Evolutionary conservation across 768 basidiomycete genomes (phyloP).

Genomic region (Mycena venus): DNA sequence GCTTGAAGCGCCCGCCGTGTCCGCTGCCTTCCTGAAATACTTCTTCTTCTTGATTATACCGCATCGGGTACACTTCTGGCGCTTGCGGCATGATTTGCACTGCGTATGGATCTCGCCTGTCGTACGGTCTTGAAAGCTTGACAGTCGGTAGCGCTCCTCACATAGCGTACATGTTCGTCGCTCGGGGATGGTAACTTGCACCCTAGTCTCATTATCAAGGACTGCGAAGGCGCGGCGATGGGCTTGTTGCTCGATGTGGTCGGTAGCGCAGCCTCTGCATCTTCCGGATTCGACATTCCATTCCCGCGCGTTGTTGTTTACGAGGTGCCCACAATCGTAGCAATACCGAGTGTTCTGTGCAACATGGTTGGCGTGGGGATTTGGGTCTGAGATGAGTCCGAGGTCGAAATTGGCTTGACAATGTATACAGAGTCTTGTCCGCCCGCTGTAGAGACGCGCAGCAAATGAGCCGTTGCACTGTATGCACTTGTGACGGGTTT

Average conservation of each 20-base stretch:
- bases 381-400: too few relatives aligned
- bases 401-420: background rate
- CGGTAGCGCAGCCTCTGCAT: background rate
- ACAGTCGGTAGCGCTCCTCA: too few relatives aligned
- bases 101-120: background rate
- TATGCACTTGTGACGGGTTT: too few relatives aligned
- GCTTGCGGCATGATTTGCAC: background rate
- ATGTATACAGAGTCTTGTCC: too few relatives aligned
- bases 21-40: background rate
- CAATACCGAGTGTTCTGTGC: background rate
- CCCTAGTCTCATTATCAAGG: too few relatives aligned
- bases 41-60: background rate
- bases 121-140: background rate
- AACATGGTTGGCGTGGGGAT: background rate
- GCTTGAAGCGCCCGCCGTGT: background rate
- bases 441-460: too few relatives aligned
- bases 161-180: background rate
- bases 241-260: background rate
- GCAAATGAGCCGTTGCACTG: too few relatives aligned
- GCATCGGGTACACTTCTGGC: too few relatives aligned
- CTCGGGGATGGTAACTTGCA: background rate
- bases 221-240: background rate
- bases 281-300: background rate
- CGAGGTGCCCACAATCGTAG: background rate
- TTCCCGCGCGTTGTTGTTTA: background rate